Evolutionary conservation across 345 rosid genomes (phyloP).

Genomic region (Aquilaria sinensis): DNA sequence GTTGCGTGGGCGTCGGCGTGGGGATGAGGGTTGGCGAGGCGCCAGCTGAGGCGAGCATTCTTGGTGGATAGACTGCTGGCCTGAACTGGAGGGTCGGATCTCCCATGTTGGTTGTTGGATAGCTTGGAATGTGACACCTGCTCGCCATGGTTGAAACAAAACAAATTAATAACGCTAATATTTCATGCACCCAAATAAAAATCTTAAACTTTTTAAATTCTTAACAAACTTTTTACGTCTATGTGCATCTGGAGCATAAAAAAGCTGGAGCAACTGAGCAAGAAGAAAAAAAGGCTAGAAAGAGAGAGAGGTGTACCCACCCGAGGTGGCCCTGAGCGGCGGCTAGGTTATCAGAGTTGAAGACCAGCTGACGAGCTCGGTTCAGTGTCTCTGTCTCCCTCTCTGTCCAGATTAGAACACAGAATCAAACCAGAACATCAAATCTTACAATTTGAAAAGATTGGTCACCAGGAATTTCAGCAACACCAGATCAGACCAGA

Average conservation of each 20-base stretch:
- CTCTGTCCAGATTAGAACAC: conserved; percentile 42
- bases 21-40: conserved; percentile 33
- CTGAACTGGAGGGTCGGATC: conserved; percentile 45
- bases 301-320: conserved; percentile 18
- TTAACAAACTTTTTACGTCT: not conserved
- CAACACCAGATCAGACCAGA: not conserved
- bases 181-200: not conserved
- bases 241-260: not conserved
- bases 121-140: conserved; percentile 54
- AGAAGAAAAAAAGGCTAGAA: not conserved
- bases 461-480: conserved; percentile 17
- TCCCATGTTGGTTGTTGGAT: conserved; percentile 35
- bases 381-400: conserved; percentile 98
- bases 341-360: conserved; percentile 59
- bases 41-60: conserved; percentile 34
- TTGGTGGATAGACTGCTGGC: conserved; percentile 40
- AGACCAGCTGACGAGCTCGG: conserved; percentile 97
- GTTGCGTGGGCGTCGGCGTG: conserved; percentile 28
- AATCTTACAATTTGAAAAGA: not conserved
- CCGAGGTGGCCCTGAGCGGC: conserved; percentile 39
- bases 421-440: conserved; percentile 24
- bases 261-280: not conserved
- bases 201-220: not conserved
- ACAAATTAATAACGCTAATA: not conserved
- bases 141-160: not conserved